Percentiles rank a stretch among this genome's conserved stretches.
These are phyloP conservation scores for Coemansia sp. DNA, from an alignment of 192 early-diverging fungal species.

Conservation along the genomic window DNA sequence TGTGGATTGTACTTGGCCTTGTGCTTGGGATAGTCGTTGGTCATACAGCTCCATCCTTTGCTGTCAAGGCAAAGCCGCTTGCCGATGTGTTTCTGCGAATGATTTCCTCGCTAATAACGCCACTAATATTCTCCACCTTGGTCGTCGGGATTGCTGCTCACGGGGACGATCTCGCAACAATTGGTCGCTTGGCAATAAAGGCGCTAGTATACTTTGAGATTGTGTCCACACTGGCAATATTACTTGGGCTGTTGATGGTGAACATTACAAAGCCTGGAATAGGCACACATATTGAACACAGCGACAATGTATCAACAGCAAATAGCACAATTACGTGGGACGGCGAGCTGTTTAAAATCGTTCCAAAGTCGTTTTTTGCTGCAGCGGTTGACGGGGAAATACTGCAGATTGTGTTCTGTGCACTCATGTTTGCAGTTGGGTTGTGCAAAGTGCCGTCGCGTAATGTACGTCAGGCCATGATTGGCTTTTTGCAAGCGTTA, in stretches of 20 bases:
- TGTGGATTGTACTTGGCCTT: not conserved
- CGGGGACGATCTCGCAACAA: not conserved
- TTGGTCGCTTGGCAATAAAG: not conserved
- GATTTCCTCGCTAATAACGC: constrained; percentile 1
- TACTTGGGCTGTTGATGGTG: not conserved
- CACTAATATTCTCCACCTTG: not conserved
- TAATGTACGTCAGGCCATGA: not conserved
- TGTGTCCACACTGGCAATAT: not conserved
- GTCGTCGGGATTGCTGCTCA: not conserved
- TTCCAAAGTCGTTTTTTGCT: not conserved
- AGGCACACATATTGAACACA: not conserved
- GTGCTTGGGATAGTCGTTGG: not conserved
- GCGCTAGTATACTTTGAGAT: not conserved
- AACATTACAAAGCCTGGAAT: not conserved
- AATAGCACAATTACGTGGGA: not conserved
- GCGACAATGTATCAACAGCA: not conserved
- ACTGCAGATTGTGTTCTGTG: not conserved
- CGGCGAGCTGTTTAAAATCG: not conserved
- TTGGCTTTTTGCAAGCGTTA: not conserved
- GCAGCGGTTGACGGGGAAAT: not conserved
- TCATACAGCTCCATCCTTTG: not conserved
- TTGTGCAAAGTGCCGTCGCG: constrained; percentile 1
- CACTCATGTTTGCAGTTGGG: not conserved
- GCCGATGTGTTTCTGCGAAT: not conserved
- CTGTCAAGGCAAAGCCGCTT: not conserved